phyloP scores from a whole-genome alignment of 441 rosid genomes.

The Adansonia gregorii region DNA sequence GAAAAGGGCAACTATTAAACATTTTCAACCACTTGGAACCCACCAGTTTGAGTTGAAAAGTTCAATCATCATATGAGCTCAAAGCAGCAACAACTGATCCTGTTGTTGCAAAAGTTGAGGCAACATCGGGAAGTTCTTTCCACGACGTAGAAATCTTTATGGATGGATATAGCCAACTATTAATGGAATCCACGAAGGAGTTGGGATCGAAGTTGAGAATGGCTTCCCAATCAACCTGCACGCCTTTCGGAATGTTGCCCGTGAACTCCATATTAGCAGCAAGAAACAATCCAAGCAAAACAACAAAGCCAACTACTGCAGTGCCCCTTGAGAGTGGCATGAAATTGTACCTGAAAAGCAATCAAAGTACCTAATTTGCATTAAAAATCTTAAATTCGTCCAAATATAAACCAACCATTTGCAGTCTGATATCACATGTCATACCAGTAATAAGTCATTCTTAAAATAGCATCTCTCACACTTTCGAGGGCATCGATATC shows the following conservation, averaged over 20 bases:
- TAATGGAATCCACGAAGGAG: conserved; percentile 62
- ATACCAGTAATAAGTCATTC: conserved; percentile 98
- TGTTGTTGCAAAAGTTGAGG: conserved; percentile 73
- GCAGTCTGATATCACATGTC: conserved; percentile 10
- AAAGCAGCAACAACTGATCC: conserved; percentile 90
- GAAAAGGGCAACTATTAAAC: background rate
- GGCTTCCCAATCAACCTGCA: conserved; percentile 98
- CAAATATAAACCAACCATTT: conserved; percentile 21
- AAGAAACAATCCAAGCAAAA: conserved; percentile 80
- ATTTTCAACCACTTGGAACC: conserved; percentile 22
- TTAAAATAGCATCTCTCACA: conserved; percentile 76
- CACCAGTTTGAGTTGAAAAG: conserved; percentile 37
- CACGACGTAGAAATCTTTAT: conserved; percentile 73
- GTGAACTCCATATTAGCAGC: conserved; percentile 94
- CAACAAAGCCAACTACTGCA: conserved; percentile 82
- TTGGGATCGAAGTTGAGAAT: conserved; percentile 71
- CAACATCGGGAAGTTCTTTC: conserved; percentile 84
- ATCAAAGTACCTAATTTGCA: conserved; percentile 2
- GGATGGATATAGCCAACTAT: conserved; percentile 82
- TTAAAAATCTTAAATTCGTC: conserved; percentile 14
- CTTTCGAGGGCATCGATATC: conserved; percentile 67
- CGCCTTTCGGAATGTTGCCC: conserved; percentile 69
- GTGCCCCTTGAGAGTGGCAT: conserved; percentile 99
- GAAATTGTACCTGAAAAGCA: conserved; percentile 79
- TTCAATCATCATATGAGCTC: conserved; percentile 67